These are phyloP conservation scores for Alternaria metachromatica DNA, from an alignment of 2,329 filamentous ascomycete genomes.

Conservation along the genomic window DNA sequence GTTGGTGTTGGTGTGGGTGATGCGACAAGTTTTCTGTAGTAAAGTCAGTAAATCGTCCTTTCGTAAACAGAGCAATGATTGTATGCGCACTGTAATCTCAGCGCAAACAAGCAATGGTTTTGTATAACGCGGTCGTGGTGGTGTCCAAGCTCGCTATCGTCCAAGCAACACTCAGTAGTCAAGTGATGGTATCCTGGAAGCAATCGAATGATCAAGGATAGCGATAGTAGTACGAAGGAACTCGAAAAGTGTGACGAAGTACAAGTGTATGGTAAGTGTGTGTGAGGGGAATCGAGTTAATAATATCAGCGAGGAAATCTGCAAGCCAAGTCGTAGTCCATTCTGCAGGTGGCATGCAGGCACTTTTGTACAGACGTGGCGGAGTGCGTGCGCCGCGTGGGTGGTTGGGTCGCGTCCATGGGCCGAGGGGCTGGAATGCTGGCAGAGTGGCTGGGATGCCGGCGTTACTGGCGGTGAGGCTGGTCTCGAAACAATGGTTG, in stretches of 20 bases:
- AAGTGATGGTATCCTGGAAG: background rate
- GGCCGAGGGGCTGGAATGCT: slow-evolving; percentile 14
- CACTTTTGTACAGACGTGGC: slow-evolving; percentile 38
- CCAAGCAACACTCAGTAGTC: slow-evolving; percentile 12
- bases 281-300: background rate
- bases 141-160: slow-evolving; percentile 7
- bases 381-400: slow-evolving; percentile 27
- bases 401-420: slow-evolving; percentile 30
- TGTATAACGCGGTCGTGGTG: background rate
- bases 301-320: slow-evolving; percentile 14
- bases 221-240: background rate
- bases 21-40: background rate
- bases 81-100: background rate
- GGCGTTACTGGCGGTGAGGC: slow-evolving; percentile 13
- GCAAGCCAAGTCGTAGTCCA: slow-evolving; percentile 16
- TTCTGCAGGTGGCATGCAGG: slow-evolving; percentile 26
- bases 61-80: background rate
- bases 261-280: background rate
- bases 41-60: background rate
- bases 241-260: background rate
- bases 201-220: background rate
- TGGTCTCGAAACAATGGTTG: slow-evolving; percentile 18
- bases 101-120: background rate
- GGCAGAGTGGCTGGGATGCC: slow-evolving; percentile 16
- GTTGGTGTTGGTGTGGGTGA: background rate